phyloP scores from a whole-genome alignment of 495 filamentous ascomycete genomes.

The Hyaloscypha finlandica region DNA sequence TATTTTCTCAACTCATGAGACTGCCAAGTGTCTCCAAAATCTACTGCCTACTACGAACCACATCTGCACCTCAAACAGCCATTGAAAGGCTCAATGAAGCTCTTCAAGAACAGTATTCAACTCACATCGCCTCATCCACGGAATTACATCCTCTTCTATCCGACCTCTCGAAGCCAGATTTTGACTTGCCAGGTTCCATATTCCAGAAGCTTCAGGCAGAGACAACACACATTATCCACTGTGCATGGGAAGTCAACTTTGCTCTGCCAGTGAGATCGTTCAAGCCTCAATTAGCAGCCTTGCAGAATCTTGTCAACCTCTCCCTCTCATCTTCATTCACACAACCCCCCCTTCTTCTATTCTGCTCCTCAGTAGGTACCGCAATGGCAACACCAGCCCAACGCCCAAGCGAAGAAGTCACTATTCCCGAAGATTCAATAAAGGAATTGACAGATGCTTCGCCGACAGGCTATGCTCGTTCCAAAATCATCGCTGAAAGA shows the following conservation, averaged over 20 bases:
- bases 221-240: slow-evolving; percentile 55
- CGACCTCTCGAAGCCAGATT: slow-evolving; percentile 24
- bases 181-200: slow-evolving; percentile 20
- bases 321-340: slow-evolving; percentile 6
- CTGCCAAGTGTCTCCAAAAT: slow-evolving; percentile 44
- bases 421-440: slow-evolving; percentile 40
- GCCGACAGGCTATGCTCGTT: slow-evolving; percentile 61
- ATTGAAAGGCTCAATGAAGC: slow-evolving; percentile 38
- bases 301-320: slow-evolving; percentile 39
- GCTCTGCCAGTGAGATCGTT: slow-evolving; percentile 55
- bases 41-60: slow-evolving; percentile 53
- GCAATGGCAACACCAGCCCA: slow-evolving; percentile 22
- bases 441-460: slow-evolving; percentile 40
- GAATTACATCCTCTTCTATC: slow-evolving; percentile 24
- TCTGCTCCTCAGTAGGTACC: slow-evolving; percentile 38
- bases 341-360: slow-evolving; percentile 32
- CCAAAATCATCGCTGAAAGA: slow-evolving; percentile 64
- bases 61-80: slow-evolving; percentile 31
- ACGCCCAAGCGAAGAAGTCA: neutral
- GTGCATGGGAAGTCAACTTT: slow-evolving; percentile 72
- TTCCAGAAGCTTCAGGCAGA: slow-evolving; percentile 34
- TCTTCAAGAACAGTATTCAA: slow-evolving; percentile 40
- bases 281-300: slow-evolving; percentile 53
- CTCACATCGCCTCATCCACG: slow-evolving; percentile 28
- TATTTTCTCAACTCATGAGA: slow-evolving; percentile 45